Evolutionary conservation across 768 basidiomycete species (phyloP), one percentile per base, ranked within the genome.

Genomic region (Kwoniella sp.): DNA sequence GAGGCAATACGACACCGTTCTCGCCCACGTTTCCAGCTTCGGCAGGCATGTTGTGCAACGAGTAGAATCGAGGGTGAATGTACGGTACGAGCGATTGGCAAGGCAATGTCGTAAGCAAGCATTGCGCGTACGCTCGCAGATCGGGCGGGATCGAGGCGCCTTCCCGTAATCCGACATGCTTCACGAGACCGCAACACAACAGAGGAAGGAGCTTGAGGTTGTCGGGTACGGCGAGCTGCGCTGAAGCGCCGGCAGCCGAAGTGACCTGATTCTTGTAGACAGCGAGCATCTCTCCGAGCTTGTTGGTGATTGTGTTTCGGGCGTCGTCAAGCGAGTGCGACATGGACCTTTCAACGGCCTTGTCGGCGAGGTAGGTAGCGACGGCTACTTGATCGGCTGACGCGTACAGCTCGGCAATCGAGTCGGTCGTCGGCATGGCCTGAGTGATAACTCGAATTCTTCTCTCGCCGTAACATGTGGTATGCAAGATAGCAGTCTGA

Each of bases 241-340:
- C 93, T 70, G 91, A 94, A 0, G 96, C 94, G 25, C 94, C 94
- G 0, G 90, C 88, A 2, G 90, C 89, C 25, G 92, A 88, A 12
- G 95, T 98, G 90, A 97, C 97, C 67, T 91, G 95, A 48, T 88
- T 87, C 86, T 97, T 98, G 85, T 93, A 96, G 12, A 91, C 88
- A 20, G 87, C 84, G 34, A 96, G 82, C 56, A 95, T 87, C 56
- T 94, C 92, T 45, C 91, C 87, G 55, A 95, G 83, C 79, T 88
- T 90, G 83, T 92, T 89, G 79, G 87, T 86, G 52, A 92, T 82
- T n/a, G 87, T 87, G 71, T 93, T 92, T 50, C 93, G 85, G 48
- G 89, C 90, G 73, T 96, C 93, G 80, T 96, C 93, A 20, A 96
- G 82, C 75, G 91, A 92, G 80, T 90, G 86, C 8, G 89, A 87